Percentiles rank a stretch among this genome's conserved stretches.
phyloP scores from a whole-genome alignment of 2,329 filamentous ascomycete species.

The Fusarium stilboides region DNA sequence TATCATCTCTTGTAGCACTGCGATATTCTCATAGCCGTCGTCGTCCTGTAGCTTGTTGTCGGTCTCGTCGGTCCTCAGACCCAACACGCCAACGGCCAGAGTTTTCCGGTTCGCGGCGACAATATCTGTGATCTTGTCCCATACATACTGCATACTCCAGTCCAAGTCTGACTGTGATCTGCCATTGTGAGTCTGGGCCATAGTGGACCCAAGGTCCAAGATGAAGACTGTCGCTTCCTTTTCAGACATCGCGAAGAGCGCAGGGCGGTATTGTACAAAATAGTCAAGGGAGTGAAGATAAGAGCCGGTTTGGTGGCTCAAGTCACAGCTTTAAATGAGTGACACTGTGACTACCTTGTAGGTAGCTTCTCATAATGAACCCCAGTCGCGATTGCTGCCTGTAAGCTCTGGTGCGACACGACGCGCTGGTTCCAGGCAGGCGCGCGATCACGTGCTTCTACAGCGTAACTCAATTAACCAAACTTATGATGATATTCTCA shows the following conservation, averaged over 20 bases:
- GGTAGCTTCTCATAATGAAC: constrained; percentile 40
- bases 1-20: constrained; percentile 78
- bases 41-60: constrained; percentile 77
- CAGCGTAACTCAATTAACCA: no score
- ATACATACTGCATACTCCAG: constrained; percentile 91
- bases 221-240: constrained; percentile 97
- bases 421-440: constrained; percentile 28
- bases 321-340: constrained; percentile 32
- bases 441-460: constrained; percentile 53
- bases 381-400: constrained; percentile 48
- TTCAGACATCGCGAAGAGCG: constrained; percentile 77
- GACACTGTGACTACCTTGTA: neutral
- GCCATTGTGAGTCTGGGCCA: constrained; percentile 80
- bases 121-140: constrained; percentile 86
- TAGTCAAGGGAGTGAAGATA: neutral
- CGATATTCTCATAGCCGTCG: constrained; percentile 85
- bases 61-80: constrained; percentile 84
- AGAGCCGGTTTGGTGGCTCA: neutral
- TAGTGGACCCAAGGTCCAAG: constrained; percentile 88
- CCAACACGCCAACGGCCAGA: constrained; percentile 83
- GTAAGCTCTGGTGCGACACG: constrained; percentile 43
- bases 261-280: constrained; percentile 1
- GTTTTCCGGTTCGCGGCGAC: constrained; percentile 77
- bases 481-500: no score
- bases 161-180: constrained; percentile 86